Conservation (phyloP, 805 yeast species). For the Metschnikowia orientalis region DNA sequence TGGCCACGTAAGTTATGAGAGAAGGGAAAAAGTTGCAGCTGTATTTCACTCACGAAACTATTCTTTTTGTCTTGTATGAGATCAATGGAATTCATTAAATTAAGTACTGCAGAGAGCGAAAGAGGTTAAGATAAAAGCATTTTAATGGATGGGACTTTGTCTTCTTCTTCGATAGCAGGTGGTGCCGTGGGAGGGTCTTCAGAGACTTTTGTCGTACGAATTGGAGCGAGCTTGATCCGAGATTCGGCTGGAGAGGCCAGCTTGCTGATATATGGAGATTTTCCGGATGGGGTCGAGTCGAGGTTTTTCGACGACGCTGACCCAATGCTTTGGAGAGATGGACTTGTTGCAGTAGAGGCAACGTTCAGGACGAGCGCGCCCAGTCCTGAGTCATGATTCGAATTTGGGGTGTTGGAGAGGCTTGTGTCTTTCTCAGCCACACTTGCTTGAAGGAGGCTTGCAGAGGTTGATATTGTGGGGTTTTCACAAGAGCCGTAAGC, state of each 20-base stretch:
- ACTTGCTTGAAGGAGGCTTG: no score
- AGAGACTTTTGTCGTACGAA: conserved; percentile 4
- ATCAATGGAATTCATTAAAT: no score
- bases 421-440: conserved; percentile 1
- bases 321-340: conserved; percentile 3
- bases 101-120: no score
- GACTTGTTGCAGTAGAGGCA: conserved; percentile 1
- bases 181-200: no score
- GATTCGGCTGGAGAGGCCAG: not conserved
- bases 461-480: no score
- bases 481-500: no score
- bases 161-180: conserved; percentile 5
- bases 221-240: conserved; percentile 11
- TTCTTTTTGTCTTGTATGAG: no score
- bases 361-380: not conserved
- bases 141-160: conserved; percentile 16
- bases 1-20: no score
- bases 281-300: not conserved
- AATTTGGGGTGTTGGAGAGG: not conserved
- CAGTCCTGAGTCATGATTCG: conserved; percentile 2
- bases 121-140: conserved; percentile 15
- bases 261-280: not conserved
- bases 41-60: no score
- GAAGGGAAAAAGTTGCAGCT: no score
- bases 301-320: not conserved